Conservation (phyloP, 176 grass and related monocot species). For the Canna indica region DNA sequence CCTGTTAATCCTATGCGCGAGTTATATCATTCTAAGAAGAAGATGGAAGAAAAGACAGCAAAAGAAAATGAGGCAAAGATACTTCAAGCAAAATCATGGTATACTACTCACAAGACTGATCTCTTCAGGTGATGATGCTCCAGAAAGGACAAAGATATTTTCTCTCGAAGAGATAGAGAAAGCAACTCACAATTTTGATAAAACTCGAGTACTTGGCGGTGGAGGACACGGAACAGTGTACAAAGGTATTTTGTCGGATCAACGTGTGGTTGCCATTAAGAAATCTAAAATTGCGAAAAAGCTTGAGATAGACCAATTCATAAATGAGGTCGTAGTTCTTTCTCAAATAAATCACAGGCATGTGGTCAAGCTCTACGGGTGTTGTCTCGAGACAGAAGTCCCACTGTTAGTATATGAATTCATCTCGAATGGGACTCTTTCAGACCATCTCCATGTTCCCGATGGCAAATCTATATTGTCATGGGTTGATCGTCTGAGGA, state of each 20-base stretch:
- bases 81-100: background rate
- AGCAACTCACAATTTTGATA: background rate
- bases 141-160: background rate
- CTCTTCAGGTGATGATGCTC: background rate
- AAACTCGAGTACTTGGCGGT: background rate
- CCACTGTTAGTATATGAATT: background rate
- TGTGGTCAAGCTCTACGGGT: background rate
- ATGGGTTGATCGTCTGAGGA: background rate
- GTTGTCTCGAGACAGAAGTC: no score
- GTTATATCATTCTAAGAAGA: background rate
- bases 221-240: background rate
- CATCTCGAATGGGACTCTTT: conserved; percentile 5
- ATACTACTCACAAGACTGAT: background rate
- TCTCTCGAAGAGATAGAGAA: background rate
- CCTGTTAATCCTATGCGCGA: background rate
- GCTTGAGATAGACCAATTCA: background rate
- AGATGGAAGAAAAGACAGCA: background rate
- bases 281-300: background rate
- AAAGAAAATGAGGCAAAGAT: background rate
- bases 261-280: background rate
- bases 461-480: background rate
- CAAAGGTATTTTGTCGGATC: background rate
- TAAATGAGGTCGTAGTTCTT: background rate
- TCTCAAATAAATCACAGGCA: conserved; percentile 4
- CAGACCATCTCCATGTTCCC: background rate